Conservation (phyloP, 139 green algal genomes). For the Tetraselmis striata region DNA sequence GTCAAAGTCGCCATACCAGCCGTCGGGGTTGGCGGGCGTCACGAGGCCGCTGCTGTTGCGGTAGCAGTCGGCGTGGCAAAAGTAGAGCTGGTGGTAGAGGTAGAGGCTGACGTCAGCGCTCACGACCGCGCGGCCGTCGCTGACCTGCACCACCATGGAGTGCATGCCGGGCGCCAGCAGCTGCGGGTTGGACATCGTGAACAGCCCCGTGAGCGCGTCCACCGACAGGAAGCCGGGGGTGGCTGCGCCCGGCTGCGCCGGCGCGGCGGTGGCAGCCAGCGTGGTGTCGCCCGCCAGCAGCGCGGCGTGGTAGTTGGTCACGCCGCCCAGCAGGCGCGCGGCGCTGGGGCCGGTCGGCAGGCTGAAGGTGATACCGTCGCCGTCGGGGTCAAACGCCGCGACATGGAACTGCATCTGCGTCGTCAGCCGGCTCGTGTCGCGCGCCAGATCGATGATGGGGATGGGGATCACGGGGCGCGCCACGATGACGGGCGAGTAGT, state of each 20-base stretch:
- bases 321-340: background rate
- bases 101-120: constrained; percentile 10
- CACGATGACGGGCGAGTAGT: background rate
- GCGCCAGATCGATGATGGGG: background rate
- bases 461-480: constrained; percentile 3
- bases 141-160: constrained; percentile 2
- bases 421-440: background rate
- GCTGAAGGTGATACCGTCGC: background rate
- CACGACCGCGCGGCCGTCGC: background rate
- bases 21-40: constrained; percentile 14
- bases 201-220: background rate
- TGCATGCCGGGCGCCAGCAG: background rate
- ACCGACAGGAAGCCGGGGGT: constrained; percentile 1
- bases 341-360: background rate
- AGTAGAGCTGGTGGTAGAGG: constrained; percentile 10
- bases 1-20: constrained; percentile 12
- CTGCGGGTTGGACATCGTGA: background rate
- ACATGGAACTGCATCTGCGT: constrained; percentile 6
- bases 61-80: constrained; percentile 16
- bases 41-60: background rate
- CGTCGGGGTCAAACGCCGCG: constrained; percentile 5
- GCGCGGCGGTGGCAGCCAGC: background rate
- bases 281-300: background rate
- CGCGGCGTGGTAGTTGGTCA: background rate
- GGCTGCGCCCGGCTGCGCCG: background rate